Evolutionary conservation across 495 filamentous ascomycete genomes (phyloP), one percentile per base, ranked within the genome.

Genomic region (Aspergillus leporis): DNA sequence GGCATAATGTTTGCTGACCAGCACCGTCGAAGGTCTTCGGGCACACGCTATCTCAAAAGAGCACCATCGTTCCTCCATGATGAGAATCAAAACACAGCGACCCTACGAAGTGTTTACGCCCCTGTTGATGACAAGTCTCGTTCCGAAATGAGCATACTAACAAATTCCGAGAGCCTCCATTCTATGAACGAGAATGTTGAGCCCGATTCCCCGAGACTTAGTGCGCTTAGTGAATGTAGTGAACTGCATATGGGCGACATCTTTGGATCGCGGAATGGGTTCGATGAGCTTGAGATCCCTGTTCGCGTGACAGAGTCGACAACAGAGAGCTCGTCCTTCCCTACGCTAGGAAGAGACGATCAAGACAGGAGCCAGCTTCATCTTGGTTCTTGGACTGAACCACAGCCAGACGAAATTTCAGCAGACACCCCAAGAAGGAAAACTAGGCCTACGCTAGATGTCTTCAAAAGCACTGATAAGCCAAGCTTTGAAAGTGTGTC

Each of bases 211-310:
- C 89, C 89, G 8, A 81, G 87, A 49, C 73, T 92, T 19, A 93
- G 90, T 61, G 80, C 90, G 18, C 78, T 93, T 28, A 92, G 90
- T 65, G 89, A 93, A 70, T 90, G 88, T 64, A 91, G 88, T 31
- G 90, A 92, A 61, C 63, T 89, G 12, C 87, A 85, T 65, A 77
- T 90, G 6, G 86, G 87, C 56, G 88, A 70, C 30, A 67, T 62
- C 8, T 45, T 56, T 0, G 56, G 61, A 12, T 57, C 47, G 38
- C 61, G 51, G 40, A 46, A 68, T 38, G 65, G 63, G 8, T 67
- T 65, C 41, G 74, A 78, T 53, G 52, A 67, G 47, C 46, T 77
- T 19, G 66, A 75, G 6, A 73, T 76, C 13, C 70, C 73, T 5
- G 50, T 76, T 16, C 69, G 72, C 14, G 65, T 61, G 58, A 53